Evolutionary conservation across 192 early-diverging fungal species (phyloP).

Genomic region (Coemansia sp.): DNA sequence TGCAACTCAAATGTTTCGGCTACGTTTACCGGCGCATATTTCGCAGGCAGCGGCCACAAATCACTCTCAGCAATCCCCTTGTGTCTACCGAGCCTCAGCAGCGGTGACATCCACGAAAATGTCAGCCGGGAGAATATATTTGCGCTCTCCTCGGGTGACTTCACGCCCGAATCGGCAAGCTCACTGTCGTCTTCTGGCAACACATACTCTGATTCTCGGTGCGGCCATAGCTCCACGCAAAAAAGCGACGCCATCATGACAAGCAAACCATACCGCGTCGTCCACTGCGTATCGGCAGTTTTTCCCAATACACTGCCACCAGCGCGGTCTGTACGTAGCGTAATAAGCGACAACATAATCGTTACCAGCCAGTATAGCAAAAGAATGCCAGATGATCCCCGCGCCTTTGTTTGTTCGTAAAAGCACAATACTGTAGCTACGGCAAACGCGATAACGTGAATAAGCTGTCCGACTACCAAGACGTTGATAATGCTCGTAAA

Average conservation of each 20-base stretch:
- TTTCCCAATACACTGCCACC: neutral
- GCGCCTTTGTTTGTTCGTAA: conserved; percentile 24
- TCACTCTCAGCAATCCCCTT: conserved; percentile 74
- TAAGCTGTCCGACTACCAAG: conserved; percentile 13
- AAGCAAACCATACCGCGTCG: neutral
- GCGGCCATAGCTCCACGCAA: neutral
- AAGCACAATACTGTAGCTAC: conserved; percentile 16
- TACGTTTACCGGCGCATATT: conserved; percentile 61
- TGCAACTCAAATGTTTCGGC: conserved; percentile 61
- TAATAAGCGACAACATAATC: conserved; percentile 7
- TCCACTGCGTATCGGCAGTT: neutral
- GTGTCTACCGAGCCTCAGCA: conserved; percentile 73
- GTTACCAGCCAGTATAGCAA: conserved; percentile 31
- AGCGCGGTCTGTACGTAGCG: conserved; percentile 15
- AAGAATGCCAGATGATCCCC: conserved; percentile 21
- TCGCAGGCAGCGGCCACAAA: conserved; percentile 64
- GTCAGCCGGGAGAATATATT: conserved; percentile 79
- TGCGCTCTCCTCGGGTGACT: conserved; percentile 72
- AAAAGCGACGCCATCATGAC: neutral
- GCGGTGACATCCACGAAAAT: conserved; percentile 85
- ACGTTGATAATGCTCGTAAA: neutral
- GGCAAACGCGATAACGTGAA: conserved; percentile 10
- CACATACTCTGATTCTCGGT: neutral
- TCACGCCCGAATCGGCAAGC: neutral
- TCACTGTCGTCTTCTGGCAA: neutral